A percentile compares a stretch with the other conserved stretches of the same genome.
Evolutionary conservation across 192 early-diverging fungal genomes (phyloP).

Genomic region (Coemansia sp.): DNA sequence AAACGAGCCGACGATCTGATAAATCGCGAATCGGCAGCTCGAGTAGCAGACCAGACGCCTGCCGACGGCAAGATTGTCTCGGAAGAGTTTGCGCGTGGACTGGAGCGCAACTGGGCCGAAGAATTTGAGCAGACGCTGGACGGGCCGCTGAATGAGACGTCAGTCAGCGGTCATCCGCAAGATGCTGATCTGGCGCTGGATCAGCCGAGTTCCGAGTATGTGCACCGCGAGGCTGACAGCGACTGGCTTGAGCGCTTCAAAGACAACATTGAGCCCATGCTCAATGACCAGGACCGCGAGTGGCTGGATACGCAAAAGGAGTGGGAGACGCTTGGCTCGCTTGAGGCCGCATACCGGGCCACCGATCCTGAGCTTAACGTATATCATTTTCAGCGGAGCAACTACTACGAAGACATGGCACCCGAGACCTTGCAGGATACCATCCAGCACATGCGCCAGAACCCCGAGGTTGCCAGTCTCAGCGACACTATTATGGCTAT

Average conservation of each 20-base stretch:
- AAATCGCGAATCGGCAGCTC: conserved; percentile 42
- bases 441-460: conserved; percentile 57
- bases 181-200: conserved; percentile 57
- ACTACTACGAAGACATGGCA: conserved; percentile 29
- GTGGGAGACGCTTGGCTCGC: conserved; percentile 60
- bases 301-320: conserved; percentile 75
- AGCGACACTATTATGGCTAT: conserved; percentile 87
- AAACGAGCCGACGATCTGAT: conserved; percentile 57
- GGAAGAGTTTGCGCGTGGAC: conserved; percentile 57
- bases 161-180: conserved; percentile 50
- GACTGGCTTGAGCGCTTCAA: conserved; percentile 72
- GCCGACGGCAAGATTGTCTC: conserved; percentile 58
- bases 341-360: conserved; percentile 40
- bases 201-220: conserved; percentile 55
- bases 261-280: conserved; percentile 67
- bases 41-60: conserved; percentile 23
- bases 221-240: conserved; percentile 48
- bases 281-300: conserved; percentile 61
- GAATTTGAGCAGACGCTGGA: conserved; percentile 60
- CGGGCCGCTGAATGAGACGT: conserved; percentile 43
- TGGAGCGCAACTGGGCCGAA: conserved; percentile 62
- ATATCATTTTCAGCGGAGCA: conserved; percentile 69
- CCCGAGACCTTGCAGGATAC: conserved; percentile 46
- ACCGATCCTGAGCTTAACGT: conserved; percentile 59
- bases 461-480: conserved; percentile 61